These are phyloP conservation scores for Entelexis sorbosivorans DNA, from an alignment of 1,139 yeast genomes.

Conservation along the genomic window DNA sequence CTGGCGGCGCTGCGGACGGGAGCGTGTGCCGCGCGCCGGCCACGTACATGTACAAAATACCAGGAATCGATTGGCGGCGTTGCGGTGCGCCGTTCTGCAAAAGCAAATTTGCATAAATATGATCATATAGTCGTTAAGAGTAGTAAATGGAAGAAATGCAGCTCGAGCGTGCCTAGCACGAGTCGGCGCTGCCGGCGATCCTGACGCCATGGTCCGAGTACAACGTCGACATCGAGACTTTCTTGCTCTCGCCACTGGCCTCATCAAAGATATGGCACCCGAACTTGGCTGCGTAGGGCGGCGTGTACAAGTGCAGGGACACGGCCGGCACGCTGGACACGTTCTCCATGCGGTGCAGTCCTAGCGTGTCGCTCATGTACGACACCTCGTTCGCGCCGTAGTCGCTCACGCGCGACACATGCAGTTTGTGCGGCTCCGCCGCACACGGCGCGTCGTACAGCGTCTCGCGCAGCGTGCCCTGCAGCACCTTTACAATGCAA, in stretches of 20 bases:
- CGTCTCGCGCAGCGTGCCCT: constrained; percentile 50
- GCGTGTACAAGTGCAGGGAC: constrained; percentile 63
- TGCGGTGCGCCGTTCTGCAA: neutral
- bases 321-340: constrained; percentile 45
- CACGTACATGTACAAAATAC: no score
- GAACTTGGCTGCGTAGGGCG: constrained; percentile 59
- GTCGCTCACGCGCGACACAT: constrained; percentile 29
- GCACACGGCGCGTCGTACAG: constrained; percentile 44
- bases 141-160: no score
- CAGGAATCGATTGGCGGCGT: neutral
- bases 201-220: constrained; percentile 29
- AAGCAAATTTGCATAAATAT: neutral
- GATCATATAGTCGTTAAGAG: neutral
- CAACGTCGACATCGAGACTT: constrained; percentile 51
- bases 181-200: constrained; percentile 4
- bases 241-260: constrained; percentile 41
- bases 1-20: no score
- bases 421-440: constrained; percentile 19
- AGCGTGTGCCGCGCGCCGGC: no score
- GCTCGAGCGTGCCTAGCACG: constrained; percentile 11
- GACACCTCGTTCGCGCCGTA: constrained; percentile 44
- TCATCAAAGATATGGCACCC: constrained; percentile 57
- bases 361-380: constrained; percentile 56
- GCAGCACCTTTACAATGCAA: constrained; percentile 44
- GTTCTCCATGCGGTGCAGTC: constrained; percentile 56